Conservation (phyloP, 2,329 filamentous ascomycete genomes). For the Colletotrichum zoysiae region DNA sequence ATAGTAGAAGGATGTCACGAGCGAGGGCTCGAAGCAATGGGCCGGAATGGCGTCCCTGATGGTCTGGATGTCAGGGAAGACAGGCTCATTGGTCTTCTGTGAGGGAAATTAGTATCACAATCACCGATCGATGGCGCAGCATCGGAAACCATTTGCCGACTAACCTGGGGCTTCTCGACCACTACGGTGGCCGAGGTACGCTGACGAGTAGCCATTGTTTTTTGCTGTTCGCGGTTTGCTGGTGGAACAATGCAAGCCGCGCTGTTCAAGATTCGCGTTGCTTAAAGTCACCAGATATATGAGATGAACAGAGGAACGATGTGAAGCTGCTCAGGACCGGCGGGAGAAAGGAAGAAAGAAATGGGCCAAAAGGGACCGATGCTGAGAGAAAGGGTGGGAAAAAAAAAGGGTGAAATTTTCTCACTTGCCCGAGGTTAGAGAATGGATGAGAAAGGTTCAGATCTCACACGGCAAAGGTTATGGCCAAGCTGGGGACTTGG, state of each 20-base stretch:
- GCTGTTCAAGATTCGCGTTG: not conserved
- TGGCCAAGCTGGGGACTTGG: not conserved
- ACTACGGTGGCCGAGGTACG: conserved; percentile 37
- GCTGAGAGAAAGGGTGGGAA: not conserved
- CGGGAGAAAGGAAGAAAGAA: not conserved
- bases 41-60: conserved; percentile 67
- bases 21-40: conserved; percentile 71
- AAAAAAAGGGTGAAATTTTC: conserved; percentile 20
- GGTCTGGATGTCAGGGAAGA: conserved; percentile 62
- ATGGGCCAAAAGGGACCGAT: conserved; percentile 4
- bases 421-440: conserved; percentile 31
- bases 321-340: conserved; percentile 4
- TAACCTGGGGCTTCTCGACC: conserved; percentile 42
- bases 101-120: conserved; percentile 5
- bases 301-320: conserved; percentile 26
- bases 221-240: not conserved
- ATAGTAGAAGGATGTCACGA: conserved; percentile 65
- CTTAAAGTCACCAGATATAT: conserved; percentile 5
- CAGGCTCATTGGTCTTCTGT: conserved; percentile 35
- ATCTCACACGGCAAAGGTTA: conserved; percentile 4
- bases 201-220: conserved; percentile 34
- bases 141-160: conserved; percentile 10
- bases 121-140: conserved; percentile 12
- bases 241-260: conserved; percentile 5
- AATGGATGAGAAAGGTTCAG: conserved; percentile 5